A percentile compares a stretch with the other conserved stretches of the same genome.
Conservation (phyloP, 2,329 filamentous ascomycete species). For the Amesomyces nigricolor region DNA sequence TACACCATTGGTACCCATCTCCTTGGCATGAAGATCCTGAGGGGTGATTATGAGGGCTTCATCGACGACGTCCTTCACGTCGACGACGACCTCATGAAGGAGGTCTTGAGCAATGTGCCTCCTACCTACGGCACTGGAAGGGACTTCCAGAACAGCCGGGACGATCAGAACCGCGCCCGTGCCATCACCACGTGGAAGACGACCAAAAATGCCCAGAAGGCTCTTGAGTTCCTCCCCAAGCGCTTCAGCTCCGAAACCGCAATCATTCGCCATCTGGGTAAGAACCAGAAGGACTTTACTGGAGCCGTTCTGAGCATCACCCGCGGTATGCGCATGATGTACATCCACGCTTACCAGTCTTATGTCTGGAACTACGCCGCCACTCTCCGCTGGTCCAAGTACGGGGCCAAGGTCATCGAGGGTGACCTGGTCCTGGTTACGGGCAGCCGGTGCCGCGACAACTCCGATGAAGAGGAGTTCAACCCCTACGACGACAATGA, state of each 20-base stretch:
- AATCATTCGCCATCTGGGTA: slow-evolving; percentile 70
- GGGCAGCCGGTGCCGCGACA: slow-evolving; percentile 22
- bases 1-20: slow-evolving; percentile 80
- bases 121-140: slow-evolving; percentile 15
- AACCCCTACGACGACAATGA: slow-evolving; percentile 44
- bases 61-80: slow-evolving; percentile 72
- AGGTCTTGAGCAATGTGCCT: slow-evolving; percentile 39
- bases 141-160: slow-evolving; percentile 50
- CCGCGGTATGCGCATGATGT: slow-evolving; percentile 82
- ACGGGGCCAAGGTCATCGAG: slow-evolving; percentile 67
- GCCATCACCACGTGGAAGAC: slow-evolving; percentile 71
- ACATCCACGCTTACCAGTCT: slow-evolving; percentile 94
- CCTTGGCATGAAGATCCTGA: slow-evolving; percentile 76
- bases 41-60: slow-evolving; percentile 74
- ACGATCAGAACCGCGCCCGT: slow-evolving; percentile 73
- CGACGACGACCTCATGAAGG: slow-evolving; percentile 55
- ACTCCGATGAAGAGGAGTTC: slow-evolving; percentile 44
- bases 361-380: slow-evolving; percentile 87
- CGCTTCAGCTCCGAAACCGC: slow-evolving; percentile 76
- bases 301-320: slow-evolving; percentile 77
- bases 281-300: slow-evolving; percentile 59
- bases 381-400: slow-evolving; percentile 71
- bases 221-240: slow-evolving; percentile 64
- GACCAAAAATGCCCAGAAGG: slow-evolving; percentile 52
- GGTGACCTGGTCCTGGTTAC: slow-evolving; percentile 73